Conservation (phyloP, 2,329 filamentous ascomycete genomes). For the Diaporthe citrichinensis region DNA sequence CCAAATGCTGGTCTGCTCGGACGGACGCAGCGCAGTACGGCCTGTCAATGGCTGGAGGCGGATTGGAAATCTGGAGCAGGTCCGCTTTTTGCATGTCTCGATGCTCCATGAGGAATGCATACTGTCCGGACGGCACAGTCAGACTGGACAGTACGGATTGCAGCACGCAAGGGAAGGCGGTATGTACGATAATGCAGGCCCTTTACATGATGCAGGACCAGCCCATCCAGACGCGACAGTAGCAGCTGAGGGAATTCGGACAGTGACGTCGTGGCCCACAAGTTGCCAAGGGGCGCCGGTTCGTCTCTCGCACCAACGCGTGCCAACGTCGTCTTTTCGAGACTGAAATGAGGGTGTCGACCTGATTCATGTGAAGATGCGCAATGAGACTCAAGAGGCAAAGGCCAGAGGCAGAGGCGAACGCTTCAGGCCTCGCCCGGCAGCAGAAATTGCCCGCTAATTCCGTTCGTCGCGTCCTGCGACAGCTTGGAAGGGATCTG, state of each 20-base stretch:
- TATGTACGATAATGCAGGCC: conserved; percentile 25
- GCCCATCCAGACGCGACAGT: conserved; percentile 13
- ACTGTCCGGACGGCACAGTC: conserved; percentile 19
- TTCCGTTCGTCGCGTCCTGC: conserved; percentile 1
- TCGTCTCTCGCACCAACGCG: neutral
- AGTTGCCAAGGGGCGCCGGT: conserved; percentile 17
- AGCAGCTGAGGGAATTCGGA: conserved; percentile 21
- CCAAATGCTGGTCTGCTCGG: conserved; percentile 10
- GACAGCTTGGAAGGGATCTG: conserved; percentile 5
- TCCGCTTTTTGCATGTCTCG: conserved; percentile 7
- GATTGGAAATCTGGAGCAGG: neutral
- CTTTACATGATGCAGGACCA: conserved; percentile 13
- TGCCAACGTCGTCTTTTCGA: conserved; percentile 3
- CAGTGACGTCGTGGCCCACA: conserved; percentile 33
- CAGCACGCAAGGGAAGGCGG: conserved; percentile 26
- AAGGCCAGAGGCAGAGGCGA: neutral
- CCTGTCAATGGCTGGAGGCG: conserved; percentile 3
- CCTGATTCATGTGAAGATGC: conserved; percentile 32
- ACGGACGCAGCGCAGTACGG: neutral
- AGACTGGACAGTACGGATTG: neutral
- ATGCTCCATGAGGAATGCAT: conserved; percentile 21
- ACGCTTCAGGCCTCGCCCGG: conserved; percentile 1
- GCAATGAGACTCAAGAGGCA: neutral
- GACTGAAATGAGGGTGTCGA: conserved; percentile 12
- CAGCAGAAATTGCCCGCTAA: conserved; percentile 16